Base-by-base conservation (phyloP, 495 filamentous ascomycete genomes). In the Penicillium roqueforti region DNA sequence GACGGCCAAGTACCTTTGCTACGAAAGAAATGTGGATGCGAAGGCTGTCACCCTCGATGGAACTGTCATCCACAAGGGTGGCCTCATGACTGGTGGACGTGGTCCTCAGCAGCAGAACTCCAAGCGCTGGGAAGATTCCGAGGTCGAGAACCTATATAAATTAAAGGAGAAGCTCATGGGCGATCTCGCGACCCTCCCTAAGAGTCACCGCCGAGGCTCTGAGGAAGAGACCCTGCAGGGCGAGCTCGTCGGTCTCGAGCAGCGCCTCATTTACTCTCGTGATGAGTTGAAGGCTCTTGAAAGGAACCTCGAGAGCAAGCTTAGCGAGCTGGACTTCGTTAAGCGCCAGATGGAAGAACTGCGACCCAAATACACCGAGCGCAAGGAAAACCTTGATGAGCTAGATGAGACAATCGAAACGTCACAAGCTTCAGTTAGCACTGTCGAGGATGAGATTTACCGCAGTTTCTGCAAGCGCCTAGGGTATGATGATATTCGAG, bases 21-120 rank as follows among this genome's bases (percentile, higher is more conserved):
- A 93, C 68, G 85, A 88, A 37, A 84, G 83, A 53, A 83, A 84
- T 25, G 83, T 96, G 18, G 89, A 92, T 58, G 92, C 92, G 25
- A 96, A 96, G 67, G 91, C 92, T 19, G 92, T 99, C 18, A 95
- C 90, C 0, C 66, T 97, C 8, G 89, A 97, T 63, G 95, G 93
- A 23, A 88, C 83, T 26, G 88, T 97, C 31, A 96, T 97, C 51
- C 91, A 97, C 70, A 96, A 97, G 65, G 90, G 87, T n/a, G 95
- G 93, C 65, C 79, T 91, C 37, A 97, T 99, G 90, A 97, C 93
- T 20, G 93, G 93, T 77, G 93, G 93, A 55, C 84, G 88, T 31
- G 83, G 88, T 16, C 83, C 82, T 18, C 86, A 84, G 64, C 86
- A 84, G 64, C 83, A 86, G 38, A 82, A 81, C 37, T 86, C 87